phyloP scores from a whole-genome alignment of 495 filamentous ascomycete genomes.

The Penicillium arizonense region DNA sequence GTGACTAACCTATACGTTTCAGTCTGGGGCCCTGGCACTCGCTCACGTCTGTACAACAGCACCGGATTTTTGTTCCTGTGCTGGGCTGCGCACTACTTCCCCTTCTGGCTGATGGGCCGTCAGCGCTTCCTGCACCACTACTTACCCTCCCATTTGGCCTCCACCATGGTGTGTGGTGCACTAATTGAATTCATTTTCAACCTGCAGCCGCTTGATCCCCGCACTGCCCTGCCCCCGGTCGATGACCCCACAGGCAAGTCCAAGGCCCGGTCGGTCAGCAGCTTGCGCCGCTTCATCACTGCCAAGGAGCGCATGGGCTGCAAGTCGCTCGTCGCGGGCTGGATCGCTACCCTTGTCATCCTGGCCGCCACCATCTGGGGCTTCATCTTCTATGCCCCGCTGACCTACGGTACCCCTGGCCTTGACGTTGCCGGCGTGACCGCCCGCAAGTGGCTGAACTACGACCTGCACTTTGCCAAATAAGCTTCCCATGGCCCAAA shows the following conservation, averaged over 20 bases:
- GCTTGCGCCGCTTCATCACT: slow-evolving; percentile 52
- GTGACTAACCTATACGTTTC: slow-evolving; percentile 6
- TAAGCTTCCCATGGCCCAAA: slow-evolving; percentile 38
- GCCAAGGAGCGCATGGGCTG: slow-evolving; percentile 76
- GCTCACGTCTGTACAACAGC: slow-evolving; percentile 93
- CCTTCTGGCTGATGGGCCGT: slow-evolving; percentile 74
- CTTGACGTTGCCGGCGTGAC: slow-evolving; percentile 76
- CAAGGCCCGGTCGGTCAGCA: slow-evolving; percentile 24
- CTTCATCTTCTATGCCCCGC: slow-evolving; percentile 89
- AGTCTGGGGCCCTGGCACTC: slow-evolving; percentile 67
- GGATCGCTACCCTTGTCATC: slow-evolving; percentile 74
- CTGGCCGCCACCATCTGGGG: slow-evolving; percentile 66
- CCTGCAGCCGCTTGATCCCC: slow-evolving; percentile 63
- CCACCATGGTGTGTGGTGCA: slow-evolving; percentile 91
- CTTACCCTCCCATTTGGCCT: slow-evolving; percentile 88
- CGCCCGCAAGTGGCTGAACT: slow-evolving; percentile 90
- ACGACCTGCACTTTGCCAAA: slow-evolving; percentile 98
- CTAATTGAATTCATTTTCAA: slow-evolving; percentile 96
- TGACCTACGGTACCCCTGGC: slow-evolving; percentile 96
- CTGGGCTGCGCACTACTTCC: slow-evolving; percentile 73
- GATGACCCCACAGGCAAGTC: slow-evolving; percentile 45
- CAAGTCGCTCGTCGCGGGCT: slow-evolving; percentile 74
- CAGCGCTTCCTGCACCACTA: slow-evolving; percentile 77
- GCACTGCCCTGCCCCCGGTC: slow-evolving; percentile 43
- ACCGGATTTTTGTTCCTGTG: slow-evolving; percentile 97